phyloP scores from a whole-genome alignment of 2,329 filamentous ascomycete genomes.

The Immersiporthe knoxdaviesiana region DNA sequence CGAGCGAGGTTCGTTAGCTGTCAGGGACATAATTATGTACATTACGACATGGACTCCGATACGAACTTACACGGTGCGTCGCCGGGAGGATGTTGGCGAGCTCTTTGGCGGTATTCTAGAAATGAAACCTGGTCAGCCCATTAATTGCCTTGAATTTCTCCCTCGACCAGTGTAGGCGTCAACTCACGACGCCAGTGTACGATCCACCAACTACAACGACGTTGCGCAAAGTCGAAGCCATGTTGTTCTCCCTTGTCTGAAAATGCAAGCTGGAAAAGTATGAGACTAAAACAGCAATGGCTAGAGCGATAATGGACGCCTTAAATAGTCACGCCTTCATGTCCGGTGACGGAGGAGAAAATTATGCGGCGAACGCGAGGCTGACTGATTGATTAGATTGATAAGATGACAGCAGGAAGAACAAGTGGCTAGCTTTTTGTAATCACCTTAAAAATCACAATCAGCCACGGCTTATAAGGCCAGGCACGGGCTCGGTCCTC shows the following conservation, averaged over 20 bases:
- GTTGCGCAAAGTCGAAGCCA: constrained; percentile 38
- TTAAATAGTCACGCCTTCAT: constrained; percentile 20
- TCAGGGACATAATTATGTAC: not conserved
- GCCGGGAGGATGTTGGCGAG: constrained; percentile 43
- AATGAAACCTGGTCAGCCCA: not conserved
- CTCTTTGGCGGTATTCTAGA: constrained; percentile 40
- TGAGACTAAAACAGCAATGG: not conserved
- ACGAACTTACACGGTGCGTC: constrained; percentile 38
- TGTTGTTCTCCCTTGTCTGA: constrained; percentile 12
- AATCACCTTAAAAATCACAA: too few species aligned
- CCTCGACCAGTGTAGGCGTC: not conserved
- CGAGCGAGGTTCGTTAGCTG: too few species aligned
- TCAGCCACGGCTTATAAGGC: not conserved
- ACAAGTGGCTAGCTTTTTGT: constrained; percentile 4
- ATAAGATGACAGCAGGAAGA: constrained; percentile 23
- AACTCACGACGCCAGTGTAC: constrained; percentile 47
- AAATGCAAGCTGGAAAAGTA: not conserved
- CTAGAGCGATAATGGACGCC: not conserved
- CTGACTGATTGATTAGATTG: constrained; percentile 27
- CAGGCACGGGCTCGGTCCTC: not conserved
- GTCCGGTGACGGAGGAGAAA: constrained; percentile 13
- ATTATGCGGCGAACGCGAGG: not conserved
- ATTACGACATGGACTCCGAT: not conserved
- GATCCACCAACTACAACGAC: constrained; percentile 52
- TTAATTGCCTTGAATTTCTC: not conserved